phyloP scores from a whole-genome alignment of 2,329 filamentous ascomycete species.

The Xylaria multiplex region DNA sequence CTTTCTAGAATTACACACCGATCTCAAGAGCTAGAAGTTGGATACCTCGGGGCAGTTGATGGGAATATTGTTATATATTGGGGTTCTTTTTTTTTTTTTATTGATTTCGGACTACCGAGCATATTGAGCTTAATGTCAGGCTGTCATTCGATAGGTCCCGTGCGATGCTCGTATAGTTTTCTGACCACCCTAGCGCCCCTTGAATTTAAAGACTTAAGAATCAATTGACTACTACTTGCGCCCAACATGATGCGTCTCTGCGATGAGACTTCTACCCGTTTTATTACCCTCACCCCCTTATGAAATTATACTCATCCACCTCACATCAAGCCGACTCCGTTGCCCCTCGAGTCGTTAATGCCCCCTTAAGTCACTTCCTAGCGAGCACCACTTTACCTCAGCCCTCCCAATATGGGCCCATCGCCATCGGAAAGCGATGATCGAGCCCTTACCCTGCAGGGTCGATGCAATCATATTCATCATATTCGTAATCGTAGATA shows the following conservation, averaged over 20 bases:
- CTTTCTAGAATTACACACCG: not conserved
- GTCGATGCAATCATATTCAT: not conserved
- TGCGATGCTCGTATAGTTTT: not conserved
- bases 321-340: not conserved
- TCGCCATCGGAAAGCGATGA: not conserved
- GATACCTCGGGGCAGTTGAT: not conserved
- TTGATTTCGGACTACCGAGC: not conserved
- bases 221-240: not conserved
- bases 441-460: not conserved
- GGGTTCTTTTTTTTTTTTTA: not conserved
- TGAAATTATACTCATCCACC: not conserved
- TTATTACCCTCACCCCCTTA: not conserved
- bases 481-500: constrained; percentile 8
- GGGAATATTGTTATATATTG: not conserved
- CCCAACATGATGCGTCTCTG: not conserved
- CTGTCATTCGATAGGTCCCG: not conserved
- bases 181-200: not conserved
- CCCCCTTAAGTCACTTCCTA: not conserved
- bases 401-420: not conserved
- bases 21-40: not conserved
- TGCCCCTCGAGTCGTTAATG: not conserved
- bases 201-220: not conserved
- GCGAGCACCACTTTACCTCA: not conserved
- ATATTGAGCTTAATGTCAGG: constrained; percentile 1
- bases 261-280: not conserved